Base-by-base conservation (phyloP, 495 filamentous ascomycete genomes). In the Mytilinidion resinicola region DNA sequence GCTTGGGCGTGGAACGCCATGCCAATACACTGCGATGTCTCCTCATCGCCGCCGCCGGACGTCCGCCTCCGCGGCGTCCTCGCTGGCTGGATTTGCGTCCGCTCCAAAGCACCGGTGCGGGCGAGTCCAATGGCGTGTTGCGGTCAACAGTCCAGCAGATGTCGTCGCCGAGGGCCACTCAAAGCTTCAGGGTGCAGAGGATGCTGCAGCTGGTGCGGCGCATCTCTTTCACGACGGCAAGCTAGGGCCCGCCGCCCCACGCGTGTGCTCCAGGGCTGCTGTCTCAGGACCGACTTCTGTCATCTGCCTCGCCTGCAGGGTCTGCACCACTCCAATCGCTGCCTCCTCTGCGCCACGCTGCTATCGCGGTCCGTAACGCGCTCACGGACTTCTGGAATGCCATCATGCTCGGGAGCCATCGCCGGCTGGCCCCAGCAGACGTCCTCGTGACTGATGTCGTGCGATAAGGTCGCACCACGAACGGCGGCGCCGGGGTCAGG, bases 1-100 rank as follows among this genome's bases (percentile, higher is more conserved):
- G 51, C 43, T 47, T 30, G 52, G 50, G 59, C 56, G 47, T 62
- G 63, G 62, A 59, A 58, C 63, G 59, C 63, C 57, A 59, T 59
- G 36, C 21, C 43, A 38, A 52, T 35, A 46, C 55, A 52, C 38
- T 38, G 43, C 39, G n/a, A 33, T 49, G 46, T 17, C 46, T 6
- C 9, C 7, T 25, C 20, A 8, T 48, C 25, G 2, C 6, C 25
- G 6, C 25, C 25, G 25, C 25, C 25, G 25, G 6, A 2, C 25
- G 25, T 30, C 25, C 25, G 25, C 6, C 25, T 30, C 25, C 25
- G 25, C 25, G 25, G 25, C 25, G 25, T 6, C 25, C 25, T 30
- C 25, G 25, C 25, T 30, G 25, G 25, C 25, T 30, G 25, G 25
- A 30, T 2, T 30, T 30, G 25, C 25, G 25, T 30, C 25, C 25